Conservation (phyloP, 768 basidiomycete genomes). For the Floccularia luteovirens region DNA sequence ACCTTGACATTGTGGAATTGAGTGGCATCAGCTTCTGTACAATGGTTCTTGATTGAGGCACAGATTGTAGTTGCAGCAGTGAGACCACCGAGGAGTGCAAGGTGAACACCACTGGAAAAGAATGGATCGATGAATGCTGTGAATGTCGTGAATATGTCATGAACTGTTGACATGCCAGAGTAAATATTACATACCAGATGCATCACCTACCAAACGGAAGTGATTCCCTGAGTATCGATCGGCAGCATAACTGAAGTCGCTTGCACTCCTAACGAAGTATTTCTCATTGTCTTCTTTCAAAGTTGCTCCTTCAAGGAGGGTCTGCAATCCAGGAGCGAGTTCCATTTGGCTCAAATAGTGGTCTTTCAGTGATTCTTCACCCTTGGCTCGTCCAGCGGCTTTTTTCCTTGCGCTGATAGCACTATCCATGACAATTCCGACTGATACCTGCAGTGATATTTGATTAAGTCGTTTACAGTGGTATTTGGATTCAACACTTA, state of each 20-base stretch:
- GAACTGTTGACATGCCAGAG: background rate
- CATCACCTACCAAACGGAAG: conserved; percentile 25
- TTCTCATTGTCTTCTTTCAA: conserved; percentile 9
- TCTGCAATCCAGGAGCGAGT: conserved; percentile 14
- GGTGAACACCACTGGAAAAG: conserved; percentile 4
- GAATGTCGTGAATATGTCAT: background rate
- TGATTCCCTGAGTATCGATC: conserved; percentile 20
- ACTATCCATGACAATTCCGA: conserved; percentile 44
- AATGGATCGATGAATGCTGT: conserved; percentile 5
- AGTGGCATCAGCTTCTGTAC: conserved; percentile 2
- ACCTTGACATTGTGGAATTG: conserved; percentile 3
- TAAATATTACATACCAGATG: conserved; percentile 13
- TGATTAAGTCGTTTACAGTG: too few relatives aligned
- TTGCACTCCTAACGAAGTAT: conserved; percentile 16
- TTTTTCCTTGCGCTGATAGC: conserved; percentile 20
- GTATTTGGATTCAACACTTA: too few relatives aligned
- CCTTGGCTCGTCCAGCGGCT: conserved; percentile 8
- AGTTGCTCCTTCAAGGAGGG: conserved; percentile 17
- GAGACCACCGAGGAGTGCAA: conserved; percentile 2
- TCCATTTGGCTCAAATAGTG: conserved; percentile 22
- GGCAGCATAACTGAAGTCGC: conserved; percentile 28
- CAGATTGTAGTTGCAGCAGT: conserved; percentile 1
- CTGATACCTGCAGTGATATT: conserved; percentile 24
- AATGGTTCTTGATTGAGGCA: conserved; percentile 3
- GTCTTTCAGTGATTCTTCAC: conserved; percentile 10